Percentiles rank a stretch among this genome's conserved stretches.
These are phyloP conservation scores for Handroanthus guayacan DNA, from an alignment of 257 asterid species.

Conservation along the genomic window DNA sequence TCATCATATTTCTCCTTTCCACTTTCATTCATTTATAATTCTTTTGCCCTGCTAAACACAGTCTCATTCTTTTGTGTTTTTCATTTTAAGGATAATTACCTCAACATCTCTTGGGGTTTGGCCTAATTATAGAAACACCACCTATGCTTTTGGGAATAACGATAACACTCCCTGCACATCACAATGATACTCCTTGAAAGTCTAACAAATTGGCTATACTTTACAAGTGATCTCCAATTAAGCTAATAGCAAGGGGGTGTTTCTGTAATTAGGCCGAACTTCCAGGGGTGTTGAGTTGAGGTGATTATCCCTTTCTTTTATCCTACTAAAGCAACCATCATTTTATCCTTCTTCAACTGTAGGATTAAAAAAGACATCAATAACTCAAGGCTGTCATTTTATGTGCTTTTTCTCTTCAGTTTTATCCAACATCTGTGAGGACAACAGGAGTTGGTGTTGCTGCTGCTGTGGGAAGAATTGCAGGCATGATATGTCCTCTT, in stretches of 20 bases:
- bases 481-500: constrained; percentile 80
- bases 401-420: constrained; percentile 42
- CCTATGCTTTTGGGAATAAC: no score
- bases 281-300: no score
- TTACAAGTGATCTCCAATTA: no score
- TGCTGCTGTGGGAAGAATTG: constrained; percentile 75
- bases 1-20: neutral
- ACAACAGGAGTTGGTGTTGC: constrained; percentile 80
- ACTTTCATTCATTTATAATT: neutral
- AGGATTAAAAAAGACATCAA: neutral
- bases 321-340: neutral
- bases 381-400: neutral
- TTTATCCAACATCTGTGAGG: constrained; percentile 85
- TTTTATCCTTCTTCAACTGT: neutral
- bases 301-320: neutral
- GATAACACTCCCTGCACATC: no score
- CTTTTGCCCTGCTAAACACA: neutral
- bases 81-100: no score
- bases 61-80: neutral
- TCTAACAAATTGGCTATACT: no score
- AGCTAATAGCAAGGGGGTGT: no score
- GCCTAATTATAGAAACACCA: no score
- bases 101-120: no score
- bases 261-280: no score
- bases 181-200: no score